Evolutionary conservation across 73 alveolate genomes (phyloP).

Genomic region (Durusdinium trenchii): DNA sequence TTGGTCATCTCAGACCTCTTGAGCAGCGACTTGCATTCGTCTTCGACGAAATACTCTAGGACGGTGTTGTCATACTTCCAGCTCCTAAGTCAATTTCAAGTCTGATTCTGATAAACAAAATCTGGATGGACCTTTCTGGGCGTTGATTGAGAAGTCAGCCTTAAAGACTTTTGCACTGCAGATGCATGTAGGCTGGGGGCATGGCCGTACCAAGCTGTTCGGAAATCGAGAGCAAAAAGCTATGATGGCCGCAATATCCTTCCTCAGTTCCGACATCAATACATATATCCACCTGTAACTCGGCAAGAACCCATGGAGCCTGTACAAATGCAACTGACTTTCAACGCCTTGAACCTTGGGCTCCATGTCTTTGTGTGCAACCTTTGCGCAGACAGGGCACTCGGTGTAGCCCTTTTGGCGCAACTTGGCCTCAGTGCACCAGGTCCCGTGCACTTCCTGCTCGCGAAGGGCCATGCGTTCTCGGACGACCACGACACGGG

Average conservation of each 20-base stretch:
- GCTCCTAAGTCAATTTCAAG: neutral
- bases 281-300: too few species aligned
- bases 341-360: too few species aligned
- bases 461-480: neutral
- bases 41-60: neutral
- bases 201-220: neutral
- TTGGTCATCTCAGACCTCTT: neutral
- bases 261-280: too few species aligned
- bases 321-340: too few species aligned
- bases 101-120: too few species aligned
- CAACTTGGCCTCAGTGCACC: neutral
- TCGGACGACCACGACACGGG: neutral
- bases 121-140: too few species aligned
- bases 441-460: neutral
- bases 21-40: neutral
- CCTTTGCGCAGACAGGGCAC: too few species aligned
- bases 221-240: neutral
- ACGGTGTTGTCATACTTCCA: neutral
- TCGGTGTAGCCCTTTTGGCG: too few species aligned
- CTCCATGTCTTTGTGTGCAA: too few species aligned
- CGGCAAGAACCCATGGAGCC: too few species aligned
- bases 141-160: too few species aligned
- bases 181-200: neutral
- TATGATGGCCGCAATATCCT: neutral
- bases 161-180: neutral